These are phyloP conservation scores for Euphorbia celastroides DNA, from an alignment of 441 rosid species.

Conservation along the genomic window DNA sequence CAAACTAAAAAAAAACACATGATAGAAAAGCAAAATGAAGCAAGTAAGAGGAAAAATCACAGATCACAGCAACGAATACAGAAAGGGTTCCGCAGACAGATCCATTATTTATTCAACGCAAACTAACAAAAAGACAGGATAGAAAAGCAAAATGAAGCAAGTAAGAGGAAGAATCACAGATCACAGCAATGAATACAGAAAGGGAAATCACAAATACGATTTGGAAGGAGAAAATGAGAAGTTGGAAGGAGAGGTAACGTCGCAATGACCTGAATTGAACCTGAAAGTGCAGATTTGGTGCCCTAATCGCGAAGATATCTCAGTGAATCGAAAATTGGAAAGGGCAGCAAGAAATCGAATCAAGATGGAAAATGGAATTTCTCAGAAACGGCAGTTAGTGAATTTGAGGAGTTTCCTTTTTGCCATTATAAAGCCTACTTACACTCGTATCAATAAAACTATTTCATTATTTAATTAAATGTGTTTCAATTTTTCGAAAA, in stretches of 20 bases:
- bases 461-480: neutral
- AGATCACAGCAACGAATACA: conserved; percentile 6
- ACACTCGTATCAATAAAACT: neutral
- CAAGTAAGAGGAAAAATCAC: neutral
- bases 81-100: conserved; percentile 16
- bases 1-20: conserved; percentile 5
- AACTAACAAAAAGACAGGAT: conserved; percentile 3
- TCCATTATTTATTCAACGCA: conserved; percentile 18
- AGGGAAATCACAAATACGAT: neutral
- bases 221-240: neutral
- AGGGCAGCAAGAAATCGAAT: neutral
- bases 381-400: neutral
- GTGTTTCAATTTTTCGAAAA: too few relatives aligned
- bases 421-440: neutral
- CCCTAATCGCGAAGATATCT: neutral
- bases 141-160: neutral
- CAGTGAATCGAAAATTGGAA: conserved; percentile 7
- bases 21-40: neutral
- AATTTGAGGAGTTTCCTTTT: neutral
- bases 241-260: neutral
- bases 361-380: neutral
- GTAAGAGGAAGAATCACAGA: neutral
- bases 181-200: neutral
- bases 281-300: neutral
- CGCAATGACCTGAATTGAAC: conserved; percentile 2